These are phyloP conservation scores for Oryza rufipogon DNA, from an alignment of 176 grass and related monocot genomes.

Conservation along the genomic window DNA sequence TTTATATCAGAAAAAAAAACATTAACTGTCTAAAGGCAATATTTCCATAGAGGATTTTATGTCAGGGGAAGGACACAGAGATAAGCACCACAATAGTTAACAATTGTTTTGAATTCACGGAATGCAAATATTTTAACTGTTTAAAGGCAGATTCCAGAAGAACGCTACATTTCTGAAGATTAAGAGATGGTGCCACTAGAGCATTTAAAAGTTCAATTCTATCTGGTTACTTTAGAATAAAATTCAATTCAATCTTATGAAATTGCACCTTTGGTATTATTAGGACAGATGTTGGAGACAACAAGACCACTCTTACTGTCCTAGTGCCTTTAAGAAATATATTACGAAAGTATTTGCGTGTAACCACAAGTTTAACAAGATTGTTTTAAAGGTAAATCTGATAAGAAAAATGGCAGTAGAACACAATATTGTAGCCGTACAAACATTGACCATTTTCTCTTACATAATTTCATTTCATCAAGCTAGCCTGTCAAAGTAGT, in stretches of 20 bases:
- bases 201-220: conserved; percentile 2
- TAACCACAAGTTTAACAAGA: neutral
- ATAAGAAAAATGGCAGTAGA: neutral
- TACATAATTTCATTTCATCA: neutral
- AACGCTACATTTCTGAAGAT: neutral
- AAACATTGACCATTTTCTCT: neutral
- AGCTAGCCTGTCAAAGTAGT: neutral
- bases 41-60: neutral
- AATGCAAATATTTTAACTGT: neutral
- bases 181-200: neutral
- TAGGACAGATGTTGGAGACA: conserved; percentile 16
- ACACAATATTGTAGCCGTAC: neutral
- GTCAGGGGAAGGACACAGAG: neutral
- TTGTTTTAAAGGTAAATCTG: neutral
- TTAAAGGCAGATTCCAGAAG: neutral
- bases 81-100: neutral
- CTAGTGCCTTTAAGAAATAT: neutral
- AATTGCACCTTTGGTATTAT: conserved; percentile 6
- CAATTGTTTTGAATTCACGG: neutral
- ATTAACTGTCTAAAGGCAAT: neutral
- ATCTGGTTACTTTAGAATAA: neutral
- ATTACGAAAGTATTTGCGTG: neutral
- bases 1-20: neutral
- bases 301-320: neutral
- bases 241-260: neutral